Evolutionary conservation across 306 rosid genomes (phyloP), one percentile per base, ranked within the genome.

Genomic region (Amphicarpaea edgeworthii): DNA sequence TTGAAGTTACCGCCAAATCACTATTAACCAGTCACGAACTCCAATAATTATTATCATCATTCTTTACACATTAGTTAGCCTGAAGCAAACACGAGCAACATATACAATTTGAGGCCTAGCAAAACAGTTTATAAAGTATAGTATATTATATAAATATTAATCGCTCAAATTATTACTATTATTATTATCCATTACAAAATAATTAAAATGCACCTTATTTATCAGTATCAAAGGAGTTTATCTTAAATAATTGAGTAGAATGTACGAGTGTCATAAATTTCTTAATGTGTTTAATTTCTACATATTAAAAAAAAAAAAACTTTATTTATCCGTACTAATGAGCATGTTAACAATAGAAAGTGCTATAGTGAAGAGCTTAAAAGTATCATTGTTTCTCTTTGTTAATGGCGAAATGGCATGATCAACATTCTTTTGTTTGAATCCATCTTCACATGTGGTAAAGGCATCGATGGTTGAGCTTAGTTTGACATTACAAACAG

Each of bases 371-470:
- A 91, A 83, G 78, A 93, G 70, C 83, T 87, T 89, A 82, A 86
- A 87, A 23, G 76, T 47, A 14, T 90, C 62, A 15, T 77, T 43
- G 73, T 90, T 90, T 70, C 87, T 81, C 81, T 85, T 86, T 0
- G 76, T 90, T 24, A 93, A 65, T 3, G 93, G 95, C 51, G 91
- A 90, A 72, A 72, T 70, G 38, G 61, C 63, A 21, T 66, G n/a
- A n/a, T n/a, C 68, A 24, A 24, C 7, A 0, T 65, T 28, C 15
- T 38, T 76, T 43, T 89, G 87, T 51, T 70, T 34, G 74, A 93
- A 93, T 12, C 95, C 96, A 77, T 93, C 98, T 68, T 90, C 97
- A 34, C 98, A 93, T 1, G 96, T 93, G 0, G 89, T 79, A 0
- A 89, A 55, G 32, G 89, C 86, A 51, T 87, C 96, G 50, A 79